These are phyloP conservation scores for Beauveria asiatica DNA, from an alignment of 2,329 filamentous ascomycete species.

Conservation along the genomic window DNA sequence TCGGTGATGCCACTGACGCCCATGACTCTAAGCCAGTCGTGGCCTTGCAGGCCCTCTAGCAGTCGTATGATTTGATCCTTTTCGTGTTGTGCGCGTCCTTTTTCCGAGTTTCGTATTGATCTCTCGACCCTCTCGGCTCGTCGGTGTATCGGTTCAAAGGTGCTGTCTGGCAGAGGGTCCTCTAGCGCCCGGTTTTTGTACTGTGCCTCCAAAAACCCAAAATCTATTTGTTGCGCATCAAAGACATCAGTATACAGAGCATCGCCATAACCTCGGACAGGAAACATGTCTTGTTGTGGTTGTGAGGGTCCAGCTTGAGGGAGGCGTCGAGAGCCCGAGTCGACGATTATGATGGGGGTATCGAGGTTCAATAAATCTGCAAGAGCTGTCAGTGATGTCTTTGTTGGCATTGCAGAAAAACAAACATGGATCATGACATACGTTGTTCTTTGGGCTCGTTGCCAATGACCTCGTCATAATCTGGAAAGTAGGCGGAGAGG, in stretches of 20 bases:
- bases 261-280: slow-evolving; percentile 47
- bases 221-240: slow-evolving; percentile 48
- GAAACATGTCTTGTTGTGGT: slow-evolving; percentile 21
- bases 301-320: slow-evolving; percentile 20
- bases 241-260: slow-evolving; percentile 47
- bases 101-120: slow-evolving; percentile 55
- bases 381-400: neutral
- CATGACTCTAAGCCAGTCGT: slow-evolving; percentile 89
- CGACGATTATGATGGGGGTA: slow-evolving; percentile 63
- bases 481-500: slow-evolving; percentile 80
- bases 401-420: neutral
- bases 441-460: slow-evolving; percentile 72
- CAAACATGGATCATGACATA: slow-evolving; percentile 23
- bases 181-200: slow-evolving; percentile 33
- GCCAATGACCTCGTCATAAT: slow-evolving; percentile 90
- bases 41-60: slow-evolving; percentile 76
- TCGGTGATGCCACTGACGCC: slow-evolving; percentile 82
- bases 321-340: slow-evolving; percentile 35
- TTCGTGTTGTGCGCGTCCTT: slow-evolving; percentile 57
- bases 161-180: slow-evolving; percentile 48
- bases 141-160: slow-evolving; percentile 47
- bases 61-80: slow-evolving; percentile 56
- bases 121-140: slow-evolving; percentile 53
- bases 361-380: slow-evolving; percentile 64
- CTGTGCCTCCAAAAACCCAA: slow-evolving; percentile 42